Base-by-base conservation (phyloP, 768 basidiomycete species). In the Lactarius quietus region DNA sequence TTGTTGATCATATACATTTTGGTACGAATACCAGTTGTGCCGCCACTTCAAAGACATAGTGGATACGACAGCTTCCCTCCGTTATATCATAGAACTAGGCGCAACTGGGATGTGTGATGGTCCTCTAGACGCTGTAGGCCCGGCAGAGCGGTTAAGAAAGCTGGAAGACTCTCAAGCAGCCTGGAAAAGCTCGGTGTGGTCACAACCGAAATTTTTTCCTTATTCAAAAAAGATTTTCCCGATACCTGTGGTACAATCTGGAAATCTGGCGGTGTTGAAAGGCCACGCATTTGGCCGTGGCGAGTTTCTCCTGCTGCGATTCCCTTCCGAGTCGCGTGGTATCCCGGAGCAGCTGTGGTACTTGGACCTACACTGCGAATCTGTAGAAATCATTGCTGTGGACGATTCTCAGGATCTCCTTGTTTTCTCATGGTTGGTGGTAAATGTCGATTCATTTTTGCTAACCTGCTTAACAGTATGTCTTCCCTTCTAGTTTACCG, bases 321-420 rank as follows among this genome's bases (percentile, higher is more conserved):
- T 63, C 10, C 62, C 62, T 29, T 63, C 62, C 20, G 28, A 57
- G 6, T 17, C 28, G 6, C 62, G 62, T 39, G 62, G 62, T 36
- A 58, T 63, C 45, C 48, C 56, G 1, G 56, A 58, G 28, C 18
- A 7, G 28, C 28, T 36, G 18, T 63, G 62, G 56, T 23, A 51
- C 28, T n/a, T 63, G 35, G 28, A 63, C 26, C 9, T 63, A 18
- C 18, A 51, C 26, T 28, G 18, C 35, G 9, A 56, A 3, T 10
- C 26, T 18, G 18, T 63, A 6, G 33, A 57, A 10, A 17, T 35
- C 6, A 8, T 28, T 15, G 18, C 26, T 14, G 20, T 51, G 5
- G 62, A 63, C 26, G 62, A 63, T 10, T 57, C 57, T 10, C 62
- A 57, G 20, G 62, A 63, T 20, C 62, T 63, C 35, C 48, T 63